Percentiles rank a stretch among this genome's conserved stretches.
Evolutionary conservation across 73 alveolate species (phyloP).

Genomic region (Paramecium pentaurelia): DNA sequence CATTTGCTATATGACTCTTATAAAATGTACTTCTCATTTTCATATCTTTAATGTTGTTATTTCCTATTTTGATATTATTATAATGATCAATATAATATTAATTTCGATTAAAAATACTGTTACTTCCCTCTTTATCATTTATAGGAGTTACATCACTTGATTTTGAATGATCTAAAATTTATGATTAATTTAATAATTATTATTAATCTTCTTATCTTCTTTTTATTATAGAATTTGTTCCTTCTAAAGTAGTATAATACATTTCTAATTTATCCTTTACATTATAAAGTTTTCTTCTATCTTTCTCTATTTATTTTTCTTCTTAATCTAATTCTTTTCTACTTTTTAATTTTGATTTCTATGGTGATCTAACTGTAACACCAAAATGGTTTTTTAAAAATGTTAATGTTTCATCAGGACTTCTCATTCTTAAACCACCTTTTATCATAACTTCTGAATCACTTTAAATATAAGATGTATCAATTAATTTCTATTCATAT

Average conservation of each 20-base stretch:
- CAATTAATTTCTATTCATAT: background rate
- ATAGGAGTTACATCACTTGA: background rate
- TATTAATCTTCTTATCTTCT: background rate
- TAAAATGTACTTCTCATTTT: background rate
- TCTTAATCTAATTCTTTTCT: background rate
- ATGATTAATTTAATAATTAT: background rate
- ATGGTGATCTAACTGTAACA: background rate
- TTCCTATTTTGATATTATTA: background rate
- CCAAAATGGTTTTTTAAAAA: background rate
- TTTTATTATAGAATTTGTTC: background rate
- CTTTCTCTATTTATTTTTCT: background rate
- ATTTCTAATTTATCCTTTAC: background rate
- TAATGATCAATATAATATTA: background rate
- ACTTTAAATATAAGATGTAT: background rate
- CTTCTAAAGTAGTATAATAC: background rate
- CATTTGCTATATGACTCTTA: background rate
- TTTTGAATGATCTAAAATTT: background rate
- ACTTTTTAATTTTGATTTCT: background rate
- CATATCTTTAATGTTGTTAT: background rate
- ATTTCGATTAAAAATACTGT: background rate
- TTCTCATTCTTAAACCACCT: background rate
- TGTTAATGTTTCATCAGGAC: background rate
- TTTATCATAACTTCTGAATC: background rate
- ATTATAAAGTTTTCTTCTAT: background rate
- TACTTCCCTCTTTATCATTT: background rate